Evolutionary conservation across 345 rosid species (phyloP), one percentile per base, ranked within the genome.

Genomic region (Eucalyptus curtisii): DNA sequence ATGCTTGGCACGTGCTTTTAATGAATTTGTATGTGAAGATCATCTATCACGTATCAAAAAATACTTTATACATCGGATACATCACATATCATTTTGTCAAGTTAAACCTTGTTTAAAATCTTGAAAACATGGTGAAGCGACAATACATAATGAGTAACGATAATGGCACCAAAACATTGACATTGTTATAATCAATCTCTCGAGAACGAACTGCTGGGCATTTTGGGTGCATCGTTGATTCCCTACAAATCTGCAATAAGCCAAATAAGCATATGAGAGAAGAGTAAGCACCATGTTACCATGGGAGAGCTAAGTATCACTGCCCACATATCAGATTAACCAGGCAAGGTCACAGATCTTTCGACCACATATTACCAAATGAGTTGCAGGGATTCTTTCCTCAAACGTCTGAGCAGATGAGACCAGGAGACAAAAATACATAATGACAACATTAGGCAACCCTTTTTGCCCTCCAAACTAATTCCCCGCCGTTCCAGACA

Each of bases 391-490:
- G 61, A 55, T 5, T 55, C 22, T 55, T 55, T 55, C 30, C 61
- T 55, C 5, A 9, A 8, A 55, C 61, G 12, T 55, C 61, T 55
- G 61, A 55, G 61, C 61, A 8, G 3, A 55, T 55, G 30, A 55
- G 61, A 55, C 24, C 30, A 20, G 61, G 13, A 55, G 61, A 55
- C 61, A 22, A 53, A 57, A 5, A 59, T 27, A 0, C 7, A 4
- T 59, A 27, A 94, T 91, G 96, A 94, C 25, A 97, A 96, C 76
- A 95, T 95, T 5, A 27, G 31, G 97, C 96, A 42, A 95, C 94
- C 91, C n/a, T 59, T 59, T 59, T 3, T 59, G 66, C 66, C 64
- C 64, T 25, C 64, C 64, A 25, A 27, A 57, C 64, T 57, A 57
- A 57, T 10, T 57, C 64, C 64, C 64, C 0, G n/a, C 1, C n/a